Base-by-base conservation (phyloP, 2,329 filamentous ascomycete species). In the Neofusicoccum sp. region DNA sequence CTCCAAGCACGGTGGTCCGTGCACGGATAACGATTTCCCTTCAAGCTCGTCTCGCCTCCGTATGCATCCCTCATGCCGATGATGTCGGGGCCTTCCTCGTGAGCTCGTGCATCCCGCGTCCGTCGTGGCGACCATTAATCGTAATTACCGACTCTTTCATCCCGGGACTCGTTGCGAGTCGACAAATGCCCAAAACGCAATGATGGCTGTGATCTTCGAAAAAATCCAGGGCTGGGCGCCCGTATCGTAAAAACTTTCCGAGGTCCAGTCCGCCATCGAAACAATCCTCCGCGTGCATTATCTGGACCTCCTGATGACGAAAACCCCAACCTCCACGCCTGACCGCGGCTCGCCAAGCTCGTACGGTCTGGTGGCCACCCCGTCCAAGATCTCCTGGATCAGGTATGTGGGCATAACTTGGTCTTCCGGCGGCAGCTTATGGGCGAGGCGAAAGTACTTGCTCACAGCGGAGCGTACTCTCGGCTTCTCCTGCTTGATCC, bases 401-500 rank as follows among this genome's bases (percentile, higher is more conserved):
- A 87, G 72, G 66, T 82, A 81, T 24, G 82, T 78, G 0, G 82
- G 79, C 1, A 80, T 82, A 47, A 83, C 68, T 58, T 82, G 79
- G 53, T 78, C 74, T 28, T 71, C 69, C 6, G 73, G 73, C 3
- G 75, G 73, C 38, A 76, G 72, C 65, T 74, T 75, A 58, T 76
- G 73, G 20, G 76, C 74, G 60, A 78, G 76, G 36, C 76, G 75
- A 56, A 78, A 78, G 64, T 76, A 78, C 36, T 73, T 75, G 14
- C 71, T 76, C 53, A 80, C 72, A 5, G 81, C 75, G 31, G 82
- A 80, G 62, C 83, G 79, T 54, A 87, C 81, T 12, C 85, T 78
- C 9, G 80, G 76, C 66, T 84, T 84, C 68, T 88, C 86, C 67
- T 88, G 86, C 67, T 86, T 84, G 47, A 84, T 80, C 78, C 83